Conservation (phyloP, 495 filamentous ascomycete genomes). For the Achaetomiella virescens region DNA sequence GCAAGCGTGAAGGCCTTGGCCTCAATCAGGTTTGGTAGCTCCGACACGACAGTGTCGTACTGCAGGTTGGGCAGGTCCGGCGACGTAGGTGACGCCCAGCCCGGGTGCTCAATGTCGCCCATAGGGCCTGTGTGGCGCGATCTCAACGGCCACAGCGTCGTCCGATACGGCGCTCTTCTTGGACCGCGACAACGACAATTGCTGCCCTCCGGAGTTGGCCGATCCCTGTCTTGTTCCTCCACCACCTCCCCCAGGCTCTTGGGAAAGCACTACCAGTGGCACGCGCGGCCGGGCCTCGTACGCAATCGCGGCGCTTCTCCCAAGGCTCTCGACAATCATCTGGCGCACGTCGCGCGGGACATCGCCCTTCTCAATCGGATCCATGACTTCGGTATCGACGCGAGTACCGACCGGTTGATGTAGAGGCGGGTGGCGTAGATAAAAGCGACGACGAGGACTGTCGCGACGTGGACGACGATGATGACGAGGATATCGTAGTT, state of each 20-base stretch:
- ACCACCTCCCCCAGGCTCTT: background rate
- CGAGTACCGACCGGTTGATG: conserved; percentile 69
- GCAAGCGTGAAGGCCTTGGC: conserved; percentile 83
- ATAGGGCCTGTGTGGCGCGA: conserved; percentile 42
- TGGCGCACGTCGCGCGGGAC: conserved; percentile 64
- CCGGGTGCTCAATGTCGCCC: conserved; percentile 77
- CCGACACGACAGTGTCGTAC: conserved; percentile 72
- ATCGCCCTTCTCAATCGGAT: conserved; percentile 73
- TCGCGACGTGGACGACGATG: conserved; percentile 69
- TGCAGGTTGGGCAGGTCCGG: conserved; percentile 71
- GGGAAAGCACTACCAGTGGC: conserved; percentile 21
- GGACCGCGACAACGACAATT: conserved; percentile 20
- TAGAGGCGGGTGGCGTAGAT: conserved; percentile 87
- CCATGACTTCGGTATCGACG: conserved; percentile 76
- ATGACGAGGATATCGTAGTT: conserved; percentile 82
- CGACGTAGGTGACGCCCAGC: conserved; percentile 77
- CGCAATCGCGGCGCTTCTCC: conserved; percentile 73
- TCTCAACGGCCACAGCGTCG: conserved; percentile 8
- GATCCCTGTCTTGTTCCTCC: conserved; percentile 2
- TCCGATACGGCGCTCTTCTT: conserved; percentile 20
- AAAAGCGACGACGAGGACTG: conserved; percentile 61
- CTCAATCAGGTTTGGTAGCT: conserved; percentile 88
- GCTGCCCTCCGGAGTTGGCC: background rate
- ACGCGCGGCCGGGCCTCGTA: conserved; percentile 69
- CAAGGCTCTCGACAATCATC: conserved; percentile 64